Evolutionary conservation across 148 eudicot genomes (phyloP), one percentile per base, ranked within the genome.

Genomic region (Persicaria tinctoria): DNA sequence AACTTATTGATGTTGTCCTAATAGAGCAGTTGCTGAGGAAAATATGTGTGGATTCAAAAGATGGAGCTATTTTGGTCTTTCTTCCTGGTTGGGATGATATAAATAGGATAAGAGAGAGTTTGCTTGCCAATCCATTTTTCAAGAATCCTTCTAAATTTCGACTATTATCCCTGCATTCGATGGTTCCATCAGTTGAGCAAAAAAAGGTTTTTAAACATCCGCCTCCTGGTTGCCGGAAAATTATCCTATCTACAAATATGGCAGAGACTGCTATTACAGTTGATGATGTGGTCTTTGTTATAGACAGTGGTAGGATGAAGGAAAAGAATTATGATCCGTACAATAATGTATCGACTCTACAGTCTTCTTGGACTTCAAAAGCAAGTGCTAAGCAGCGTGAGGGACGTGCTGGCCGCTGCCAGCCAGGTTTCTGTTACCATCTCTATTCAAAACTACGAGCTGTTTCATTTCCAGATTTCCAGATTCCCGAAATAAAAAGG

Each of bases 331-430:
- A 92, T 76, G 99, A 96, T 74, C 99, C 99, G 0, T 90, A 90
- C 73, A 88, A 76, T 75, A 92, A 92, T 80, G 97, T 92, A 5
- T 89, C 92, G 55, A 96, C 97, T 70, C 90, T 92, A 75, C 97
- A 89, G 59, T 86, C 99, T 68, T 90, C 97, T 51, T 96, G 97
- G 97, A 83, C 86, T 75, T 96, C 99, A 63, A 85, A 92, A 81
- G 99, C 99, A 46, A 96, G 95, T 80, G 97, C 95, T 64, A 96
- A 88, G 87, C 99, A 96, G 79, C 84, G 99, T 46, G 97, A 96
- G 83, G 99, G 99, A n/a, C 97, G 99, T 75, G 99, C 99, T 54
- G 99, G 99, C 59, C 92, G 97, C 11, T 96, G 97, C 83, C 99
- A 90, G 74, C 90, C 97, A 47, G 99, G 99, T 57, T 84, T 92